Evolutionary conservation across 805 yeast genomes (phyloP).

Genomic region (Cyberlindnera euphorbiae): DNA sequence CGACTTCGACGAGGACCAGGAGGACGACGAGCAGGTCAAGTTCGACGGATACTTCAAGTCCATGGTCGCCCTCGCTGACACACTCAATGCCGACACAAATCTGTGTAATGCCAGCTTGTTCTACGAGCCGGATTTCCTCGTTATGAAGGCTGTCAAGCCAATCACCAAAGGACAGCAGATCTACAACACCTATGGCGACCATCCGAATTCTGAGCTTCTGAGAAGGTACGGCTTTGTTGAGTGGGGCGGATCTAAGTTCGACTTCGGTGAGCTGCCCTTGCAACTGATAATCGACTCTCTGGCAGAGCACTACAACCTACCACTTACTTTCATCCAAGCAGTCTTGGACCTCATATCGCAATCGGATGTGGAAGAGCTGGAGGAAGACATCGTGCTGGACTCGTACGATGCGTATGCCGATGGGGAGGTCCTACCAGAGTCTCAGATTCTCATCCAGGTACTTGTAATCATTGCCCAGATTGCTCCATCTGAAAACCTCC

Average conservation of each 20-base stretch:
- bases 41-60: conserved; percentile 55
- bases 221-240: conserved; percentile 93
- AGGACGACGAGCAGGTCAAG: conserved; percentile 34
- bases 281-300: conserved; percentile 19
- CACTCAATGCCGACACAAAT: conserved; percentile 79
- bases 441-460: conserved; percentile 48
- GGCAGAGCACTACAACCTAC: conserved; percentile 33
- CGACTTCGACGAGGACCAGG: conserved; percentile 29
- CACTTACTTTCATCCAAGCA: conserved; percentile 31
- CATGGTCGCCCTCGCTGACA: conserved; percentile 92
- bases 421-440: conserved; percentile 58
- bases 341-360: conserved; percentile 24
- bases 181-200: conserved; percentile 85
- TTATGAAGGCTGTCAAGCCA: conserved; percentile 64
- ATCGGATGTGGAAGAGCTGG: conserved; percentile 33
- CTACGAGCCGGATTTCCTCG: conserved; percentile 43
- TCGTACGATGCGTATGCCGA: conserved; percentile 58
- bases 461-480: conserved; percentile 35
- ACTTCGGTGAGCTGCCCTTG: conserved; percentile 72
- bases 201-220: conserved; percentile 85
- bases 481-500: conserved; percentile 11
- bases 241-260: conserved; percentile 61
- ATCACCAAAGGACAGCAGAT: conserved; percentile 70
- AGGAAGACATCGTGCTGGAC: conserved; percentile 41
- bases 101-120: conserved; percentile 69